Conservation (phyloP, 2,329 filamentous ascomycete species). For the Talaromyces sp. region DNA sequence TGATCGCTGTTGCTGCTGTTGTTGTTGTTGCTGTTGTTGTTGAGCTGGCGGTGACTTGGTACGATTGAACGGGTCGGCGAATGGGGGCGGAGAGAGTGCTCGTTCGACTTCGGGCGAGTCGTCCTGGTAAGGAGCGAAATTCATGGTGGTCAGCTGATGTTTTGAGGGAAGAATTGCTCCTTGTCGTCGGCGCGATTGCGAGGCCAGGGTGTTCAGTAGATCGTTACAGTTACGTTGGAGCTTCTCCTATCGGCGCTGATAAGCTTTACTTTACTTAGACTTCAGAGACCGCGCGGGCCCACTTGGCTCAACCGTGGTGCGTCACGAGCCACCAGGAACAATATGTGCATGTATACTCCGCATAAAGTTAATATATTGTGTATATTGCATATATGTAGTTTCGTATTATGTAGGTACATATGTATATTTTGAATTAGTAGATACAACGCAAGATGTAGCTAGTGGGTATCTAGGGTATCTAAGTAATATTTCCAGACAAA, state of each 20-base stretch:
- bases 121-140: conserved; percentile 97
- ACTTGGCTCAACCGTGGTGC: background rate
- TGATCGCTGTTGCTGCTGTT: background rate
- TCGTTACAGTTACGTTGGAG: background rate
- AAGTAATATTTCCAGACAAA: background rate
- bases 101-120: conserved; percentile 80
- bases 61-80: conserved; percentile 26
- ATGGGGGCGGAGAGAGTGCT: conserved; percentile 67
- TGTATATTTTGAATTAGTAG: background rate
- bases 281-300: background rate
- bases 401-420: background rate
- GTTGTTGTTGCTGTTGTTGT: background rate
- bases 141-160: conserved; percentile 50
- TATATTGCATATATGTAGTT: background rate
- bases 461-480: conserved; percentile 8
- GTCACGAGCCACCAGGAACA: background rate
- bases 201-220: background rate
- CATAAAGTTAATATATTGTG: background rate
- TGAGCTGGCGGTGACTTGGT: conserved; percentile 50
- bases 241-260: background rate
- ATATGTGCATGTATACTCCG: too few relatives aligned
- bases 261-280: background rate
- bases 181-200: background rate
- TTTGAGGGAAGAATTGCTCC: background rate
- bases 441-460: conserved; percentile 1